phyloP scores from a whole-genome alignment of 2,329 filamentous ascomycete genomes.

The Paraconiothyrium brasiliense region DNA sequence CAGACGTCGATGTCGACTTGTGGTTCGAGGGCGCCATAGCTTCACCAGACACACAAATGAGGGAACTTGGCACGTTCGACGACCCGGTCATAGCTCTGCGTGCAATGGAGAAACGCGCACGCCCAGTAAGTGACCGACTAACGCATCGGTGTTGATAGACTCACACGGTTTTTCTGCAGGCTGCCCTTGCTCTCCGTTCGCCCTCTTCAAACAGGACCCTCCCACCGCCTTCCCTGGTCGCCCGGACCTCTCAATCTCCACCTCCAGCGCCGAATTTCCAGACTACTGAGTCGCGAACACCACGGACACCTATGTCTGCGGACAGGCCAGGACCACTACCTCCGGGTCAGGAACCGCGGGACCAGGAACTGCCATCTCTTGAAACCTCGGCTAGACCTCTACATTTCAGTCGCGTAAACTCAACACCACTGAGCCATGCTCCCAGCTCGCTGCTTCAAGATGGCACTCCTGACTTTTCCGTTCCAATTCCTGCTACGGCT shows the following conservation, averaged over 20 bases:
- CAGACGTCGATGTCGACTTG: slow-evolving; percentile 27
- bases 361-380: background rate
- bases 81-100: slow-evolving; percentile 36
- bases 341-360: background rate
- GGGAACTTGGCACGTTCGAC: slow-evolving; percentile 25
- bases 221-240: background rate
- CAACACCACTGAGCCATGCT: background rate
- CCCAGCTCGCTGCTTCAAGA: background rate
- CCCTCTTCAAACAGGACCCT: background rate
- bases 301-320: slow-evolving; percentile 1
- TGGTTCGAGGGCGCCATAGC: slow-evolving; percentile 23
- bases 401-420: background rate
- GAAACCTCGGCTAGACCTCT: background rate
- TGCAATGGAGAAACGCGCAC: slow-evolving; percentile 26
- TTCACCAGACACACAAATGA: slow-evolving; percentile 19
- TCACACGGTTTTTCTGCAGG: background rate
- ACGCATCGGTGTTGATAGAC: background rate
- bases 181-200: background rate
- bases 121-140: background rate
- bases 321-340: background rate
- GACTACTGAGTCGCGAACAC: background rate
- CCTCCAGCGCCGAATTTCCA: background rate
- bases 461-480: background rate
- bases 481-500: background rate
- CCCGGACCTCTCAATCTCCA: background rate